Base-by-base conservation (phyloP, 192 early-diverging fungal genomes). In the Mortierella alpina region DNA sequence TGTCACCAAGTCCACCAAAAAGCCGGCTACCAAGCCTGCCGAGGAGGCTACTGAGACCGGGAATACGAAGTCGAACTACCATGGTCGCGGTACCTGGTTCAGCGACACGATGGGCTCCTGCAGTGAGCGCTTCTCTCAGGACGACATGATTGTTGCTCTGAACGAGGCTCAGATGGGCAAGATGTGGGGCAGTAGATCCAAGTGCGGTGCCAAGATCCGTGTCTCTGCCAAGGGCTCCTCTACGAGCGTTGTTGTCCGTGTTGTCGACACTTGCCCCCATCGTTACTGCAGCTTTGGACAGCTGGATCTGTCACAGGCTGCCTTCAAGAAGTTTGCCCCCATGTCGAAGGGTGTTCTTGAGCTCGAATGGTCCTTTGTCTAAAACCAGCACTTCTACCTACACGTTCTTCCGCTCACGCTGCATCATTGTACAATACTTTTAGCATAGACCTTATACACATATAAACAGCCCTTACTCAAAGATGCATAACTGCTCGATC, bases 61-160 rank as follows among this genome's bases (percentile, higher is more conserved):
- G 57, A 6, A 23, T 15, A 57, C 44, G 11, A 68, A 47, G 9
- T 63, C 42, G 63, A 50, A 20, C 46, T 79, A 51, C 53, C 60
- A 41, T 51, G 77, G 77, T 41, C 77, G 70, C 45, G 77, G 77
- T 22, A 80, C 77, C 53, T 80, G 77, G 70, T 80, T 80, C 54
- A 80, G 77, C 60, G 77, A 72, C 49, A 80, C 64, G 7, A 63
- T 47, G 1, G 77, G 77, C 15, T 72, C 69, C 40, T 80, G 77
- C n/a, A 70, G 77, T 13, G 18, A 56, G n/a, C 31, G 44, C 2
- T 72, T 80, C 70, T 72, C 77, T 8, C 77, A 72, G 45, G 40
- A 49, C 5, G 77, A 80, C 22, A 80, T 80, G 77, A 72, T 80
- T 13, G 77, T 72, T 55, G 70, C 77, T 13, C 48, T 80, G 22